Base-by-base conservation (phyloP, 768 basidiomycete genomes). In the Rhodotorula diobovata region DNA sequence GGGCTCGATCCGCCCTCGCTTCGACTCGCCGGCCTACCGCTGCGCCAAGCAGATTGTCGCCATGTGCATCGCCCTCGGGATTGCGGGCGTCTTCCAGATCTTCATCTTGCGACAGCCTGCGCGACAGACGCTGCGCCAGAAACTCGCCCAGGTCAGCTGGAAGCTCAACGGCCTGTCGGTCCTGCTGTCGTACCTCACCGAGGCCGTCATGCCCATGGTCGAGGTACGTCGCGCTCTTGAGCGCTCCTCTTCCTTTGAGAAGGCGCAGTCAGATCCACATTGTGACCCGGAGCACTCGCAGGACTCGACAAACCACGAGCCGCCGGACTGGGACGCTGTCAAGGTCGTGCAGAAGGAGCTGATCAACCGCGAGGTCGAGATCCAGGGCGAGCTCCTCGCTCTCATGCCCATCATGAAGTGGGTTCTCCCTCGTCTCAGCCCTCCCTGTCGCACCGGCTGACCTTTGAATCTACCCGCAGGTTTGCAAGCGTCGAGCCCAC, bases 331-430 rank as follows among this genome's bases (percentile, higher is more conserved):
- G 67, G 74, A 75, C 4, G 74, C 71, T 2, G 68, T 72, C 55
- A 50, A 59, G 0, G 56, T 57, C 15, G 67, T 71, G 4, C 70
- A 63, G 25, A 57, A 57, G 10, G 72, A 69, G 61, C 64, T 73
- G 34, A 48, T 55, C 46, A 58, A 59, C 56, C 67, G 72, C 25
- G 72, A 73, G 39, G 48, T 30, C 34, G 34, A 37, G 54, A 68
- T 73, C 54, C 72, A 75, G 62, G 51, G 64, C 30, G 8, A 37
- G 46, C 53, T 75, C 12, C 67, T 75, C 30, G 67, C 70, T 2
- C 74, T 72, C 25, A 61, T 61, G 34, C 74, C 74, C 11, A 53
- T 79, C 14, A 61, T 79, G 46, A 67, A 64, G 79, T 78, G 45
- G 3, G 74, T 65, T 9, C 34, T n/a, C 41, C 34, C 6, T 12